Conservation (phyloP, 331 rosid genomes). For the Spiraea crenata region DNA sequence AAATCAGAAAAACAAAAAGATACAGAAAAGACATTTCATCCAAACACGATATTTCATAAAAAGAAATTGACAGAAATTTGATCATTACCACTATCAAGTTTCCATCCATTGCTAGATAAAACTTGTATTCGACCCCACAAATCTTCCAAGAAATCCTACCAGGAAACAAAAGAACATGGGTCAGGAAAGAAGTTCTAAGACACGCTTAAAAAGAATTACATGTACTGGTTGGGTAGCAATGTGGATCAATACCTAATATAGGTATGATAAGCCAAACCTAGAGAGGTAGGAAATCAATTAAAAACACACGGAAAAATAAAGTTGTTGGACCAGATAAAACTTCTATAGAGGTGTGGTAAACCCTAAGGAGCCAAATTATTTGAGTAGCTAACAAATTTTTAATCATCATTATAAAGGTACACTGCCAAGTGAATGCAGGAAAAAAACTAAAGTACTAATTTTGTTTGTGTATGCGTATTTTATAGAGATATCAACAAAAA, state of each 20-base stretch:
- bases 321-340: background rate
- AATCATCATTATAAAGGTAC: background rate
- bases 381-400: background rate
- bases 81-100: conserved; percentile 88
- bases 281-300: background rate
- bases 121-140: conserved; percentile 77
- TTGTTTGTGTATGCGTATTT: background rate
- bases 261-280: background rate
- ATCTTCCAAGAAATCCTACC: conserved; percentile 95
- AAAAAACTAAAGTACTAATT: background rate
- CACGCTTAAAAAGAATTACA: background rate
- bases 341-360: background rate
- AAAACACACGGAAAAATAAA: background rate
- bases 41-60: background rate
- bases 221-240: background rate
- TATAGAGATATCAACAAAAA: background rate
- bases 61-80: background rate
- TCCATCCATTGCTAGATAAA: conserved; percentile 79
- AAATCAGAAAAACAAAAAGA: conserved; percentile 6
- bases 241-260: background rate
- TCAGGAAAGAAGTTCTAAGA: background rate
- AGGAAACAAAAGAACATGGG: conserved; percentile 1
- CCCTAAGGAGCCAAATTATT: background rate
- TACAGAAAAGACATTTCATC: background rate
- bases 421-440: background rate